These are phyloP conservation scores for Lepiota venenata DNA, from an alignment of 768 basidiomycete species.

Conservation along the genomic window DNA sequence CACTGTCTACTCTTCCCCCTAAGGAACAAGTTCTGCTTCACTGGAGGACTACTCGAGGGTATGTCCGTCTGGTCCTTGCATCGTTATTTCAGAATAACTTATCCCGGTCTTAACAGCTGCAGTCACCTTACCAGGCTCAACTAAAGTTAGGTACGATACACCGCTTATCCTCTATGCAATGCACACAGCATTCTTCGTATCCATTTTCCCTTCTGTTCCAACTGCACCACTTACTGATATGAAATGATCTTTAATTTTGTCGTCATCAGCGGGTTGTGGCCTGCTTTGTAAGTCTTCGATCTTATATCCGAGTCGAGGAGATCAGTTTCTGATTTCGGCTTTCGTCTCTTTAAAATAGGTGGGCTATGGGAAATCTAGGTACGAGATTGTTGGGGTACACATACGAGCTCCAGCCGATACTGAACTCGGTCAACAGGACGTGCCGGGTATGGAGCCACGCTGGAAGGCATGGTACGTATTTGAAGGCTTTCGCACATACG, in stretches of 20 bases:
- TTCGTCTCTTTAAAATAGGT: constrained; percentile 27
- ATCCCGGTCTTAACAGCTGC: constrained; percentile 16
- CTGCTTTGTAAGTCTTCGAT: constrained; percentile 28
- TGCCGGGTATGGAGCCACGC: constrained; percentile 70
- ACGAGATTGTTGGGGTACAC: neutral
- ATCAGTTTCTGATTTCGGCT: neutral
- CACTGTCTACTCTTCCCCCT: neutral
- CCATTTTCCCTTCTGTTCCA: neutral
- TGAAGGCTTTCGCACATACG: neutral
- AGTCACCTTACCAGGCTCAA: constrained; percentile 24
- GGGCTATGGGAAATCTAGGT: constrained; percentile 55
- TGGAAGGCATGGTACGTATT: constrained; percentile 61
- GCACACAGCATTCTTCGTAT: neutral
- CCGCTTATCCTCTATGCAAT: neutral
- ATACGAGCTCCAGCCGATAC: neutral
- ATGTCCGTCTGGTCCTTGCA: constrained; percentile 10
- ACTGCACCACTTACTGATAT: neutral
- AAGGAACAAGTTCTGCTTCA: constrained; percentile 71
- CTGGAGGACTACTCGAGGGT: constrained; percentile 67
- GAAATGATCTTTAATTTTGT: neutral
- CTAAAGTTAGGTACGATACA: constrained; percentile 18
- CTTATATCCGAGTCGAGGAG: neutral
- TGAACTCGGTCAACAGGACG: constrained; percentile 42
- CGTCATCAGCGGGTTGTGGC: constrained; percentile 28
- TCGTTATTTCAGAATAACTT: neutral